Percentiles rank a stretch among this genome's conserved stretches.
Evolutionary conservation across 495 filamentous ascomycete genomes (phyloP).

Genomic region (Chlorociboria aeruginascens): DNA sequence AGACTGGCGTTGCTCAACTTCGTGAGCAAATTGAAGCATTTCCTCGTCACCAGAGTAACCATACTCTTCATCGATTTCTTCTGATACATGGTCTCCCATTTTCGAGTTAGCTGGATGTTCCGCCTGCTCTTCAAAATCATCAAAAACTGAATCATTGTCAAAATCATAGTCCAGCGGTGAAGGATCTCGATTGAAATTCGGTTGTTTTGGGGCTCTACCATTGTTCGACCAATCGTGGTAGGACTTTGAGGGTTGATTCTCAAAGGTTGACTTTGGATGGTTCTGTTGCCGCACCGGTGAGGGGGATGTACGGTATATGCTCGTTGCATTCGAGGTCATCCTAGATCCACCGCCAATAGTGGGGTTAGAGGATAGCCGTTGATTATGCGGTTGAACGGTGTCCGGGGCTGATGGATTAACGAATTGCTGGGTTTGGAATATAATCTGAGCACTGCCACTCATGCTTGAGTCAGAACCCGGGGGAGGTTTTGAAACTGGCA

Average conservation of each 20-base stretch:
- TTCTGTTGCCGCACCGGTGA: neutral
- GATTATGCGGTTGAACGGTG: too few species aligned
- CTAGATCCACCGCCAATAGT: too few species aligned
- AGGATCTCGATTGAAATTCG: conserved; percentile 7
- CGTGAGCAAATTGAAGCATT: conserved; percentile 48
- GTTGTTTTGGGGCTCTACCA: neutral
- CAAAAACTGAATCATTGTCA: conserved; percentile 8
- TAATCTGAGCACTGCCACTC: conserved; percentile 31
- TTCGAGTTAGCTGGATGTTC: conserved; percentile 1
- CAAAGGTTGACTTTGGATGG: neutral
- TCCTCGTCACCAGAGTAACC: conserved; percentile 59
- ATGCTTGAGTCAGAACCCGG: conserved; percentile 10
- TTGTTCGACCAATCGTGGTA: too few species aligned
- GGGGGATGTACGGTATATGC: too few species aligned
- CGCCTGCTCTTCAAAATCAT: conserved; percentile 8
- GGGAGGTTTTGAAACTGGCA: conserved; percentile 1
- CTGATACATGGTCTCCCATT: neutral
- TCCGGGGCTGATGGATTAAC: too few species aligned
- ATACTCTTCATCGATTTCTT: conserved; percentile 39
- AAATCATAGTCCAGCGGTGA: conserved; percentile 6
- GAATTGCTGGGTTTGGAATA: conserved; percentile 32
- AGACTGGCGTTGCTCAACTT: conserved; percentile 37
- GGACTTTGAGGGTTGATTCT: too few species aligned
- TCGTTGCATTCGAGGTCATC: too few species aligned
- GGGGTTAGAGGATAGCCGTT: too few species aligned